Evolutionary conservation across 2,329 filamentous ascomycete species (phyloP).

Genomic region (Aspergillus candidus): DNA sequence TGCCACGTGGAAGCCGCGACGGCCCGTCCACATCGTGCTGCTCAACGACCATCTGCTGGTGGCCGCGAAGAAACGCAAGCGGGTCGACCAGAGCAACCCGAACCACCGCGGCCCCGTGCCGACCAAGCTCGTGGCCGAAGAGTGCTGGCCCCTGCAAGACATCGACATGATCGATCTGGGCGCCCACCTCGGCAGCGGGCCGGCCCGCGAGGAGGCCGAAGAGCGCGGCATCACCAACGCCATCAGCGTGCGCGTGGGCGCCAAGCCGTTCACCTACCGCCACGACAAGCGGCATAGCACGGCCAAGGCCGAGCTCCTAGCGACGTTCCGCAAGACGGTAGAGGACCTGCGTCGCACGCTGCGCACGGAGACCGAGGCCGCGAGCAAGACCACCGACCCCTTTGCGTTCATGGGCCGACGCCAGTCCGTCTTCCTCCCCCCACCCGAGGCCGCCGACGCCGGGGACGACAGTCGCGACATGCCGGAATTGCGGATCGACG

Average conservation of each 20-base stretch:
- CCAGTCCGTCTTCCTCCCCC: slow-evolving; percentile 65
- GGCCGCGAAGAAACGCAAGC: slow-evolving; percentile 87
- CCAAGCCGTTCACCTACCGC: slow-evolving; percentile 90
- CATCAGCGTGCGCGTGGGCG: slow-evolving; percentile 82
- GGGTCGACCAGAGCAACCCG: slow-evolving; percentile 57
- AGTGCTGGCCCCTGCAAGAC: slow-evolving; percentile 89
- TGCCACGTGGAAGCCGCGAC: slow-evolving; percentile 88
- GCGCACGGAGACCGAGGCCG: slow-evolving; percentile 80
- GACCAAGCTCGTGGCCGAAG: slow-evolving; percentile 81
- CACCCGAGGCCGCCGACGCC: slow-evolving; percentile 72
- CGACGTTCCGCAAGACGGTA: slow-evolving; percentile 86
- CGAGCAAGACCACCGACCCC: slow-evolving; percentile 74
- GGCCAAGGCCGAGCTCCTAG: slow-evolving; percentile 74
- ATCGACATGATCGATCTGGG: slow-evolving; percentile 89
- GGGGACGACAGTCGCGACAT: slow-evolving; percentile 70
- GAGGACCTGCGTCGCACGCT: slow-evolving; percentile 83
- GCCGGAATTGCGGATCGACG: slow-evolving; percentile 75
- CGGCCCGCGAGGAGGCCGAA: slow-evolving; percentile 37
- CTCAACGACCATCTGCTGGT: slow-evolving; percentile 92
- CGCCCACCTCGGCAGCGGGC: slow-evolving; percentile 36
- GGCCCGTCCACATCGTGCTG: slow-evolving; percentile 84
- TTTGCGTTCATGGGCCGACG: slow-evolving; percentile 80
- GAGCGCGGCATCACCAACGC: slow-evolving; percentile 68
- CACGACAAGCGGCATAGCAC: slow-evolving; percentile 73
- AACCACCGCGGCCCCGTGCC: slow-evolving; percentile 42